Conservation (phyloP, 2,329 filamentous ascomycete genomes). For the Calonectria pauciramosa region DNA sequence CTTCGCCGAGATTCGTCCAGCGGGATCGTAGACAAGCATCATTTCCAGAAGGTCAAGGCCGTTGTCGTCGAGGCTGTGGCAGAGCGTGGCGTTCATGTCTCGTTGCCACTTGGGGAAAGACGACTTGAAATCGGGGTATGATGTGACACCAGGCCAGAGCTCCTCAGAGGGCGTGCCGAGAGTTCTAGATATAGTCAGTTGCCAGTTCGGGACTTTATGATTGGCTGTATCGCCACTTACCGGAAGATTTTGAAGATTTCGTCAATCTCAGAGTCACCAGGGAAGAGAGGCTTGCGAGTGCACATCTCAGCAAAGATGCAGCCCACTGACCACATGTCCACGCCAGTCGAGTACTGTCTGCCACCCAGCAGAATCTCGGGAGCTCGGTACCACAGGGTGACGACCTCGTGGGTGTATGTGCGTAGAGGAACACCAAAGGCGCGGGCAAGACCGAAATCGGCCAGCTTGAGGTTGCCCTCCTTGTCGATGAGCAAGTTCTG, state of each 20-base stretch:
- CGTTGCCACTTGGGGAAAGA: conserved; percentile 93
- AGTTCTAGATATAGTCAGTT: conserved; percentile 60
- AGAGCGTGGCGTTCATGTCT: conserved; percentile 75
- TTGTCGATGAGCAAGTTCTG: conserved; percentile 90
- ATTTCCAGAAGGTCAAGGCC: conserved; percentile 77
- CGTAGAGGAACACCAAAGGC: conserved; percentile 92
- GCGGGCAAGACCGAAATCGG: conserved; percentile 89
- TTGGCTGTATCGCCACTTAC: conserved; percentile 59
- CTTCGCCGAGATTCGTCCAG: conserved; percentile 89
- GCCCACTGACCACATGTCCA: conserved; percentile 96
- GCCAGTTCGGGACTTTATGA: too few species aligned
- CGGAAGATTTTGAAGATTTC: conserved; percentile 74
- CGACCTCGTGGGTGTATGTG: conserved; percentile 95
- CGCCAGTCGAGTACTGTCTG: conserved; percentile 91
- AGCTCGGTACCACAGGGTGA: conserved; percentile 93
- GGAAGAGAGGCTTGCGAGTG: conserved; percentile 92
- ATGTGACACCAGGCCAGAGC: conserved; percentile 92
- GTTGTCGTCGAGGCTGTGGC: conserved; percentile 79
- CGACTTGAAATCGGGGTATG: conserved; percentile 92
- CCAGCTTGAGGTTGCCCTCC: conserved; percentile 90
- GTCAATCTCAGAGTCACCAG: conserved; percentile 81
- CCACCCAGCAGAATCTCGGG: conserved; percentile 93
- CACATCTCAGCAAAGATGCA: conserved; percentile 98
- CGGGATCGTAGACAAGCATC: conserved; percentile 90
- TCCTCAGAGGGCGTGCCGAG: conserved; percentile 88